Conservation (phyloP, 495 filamentous ascomycete species). For the Daldinia bambusicola region DNA sequence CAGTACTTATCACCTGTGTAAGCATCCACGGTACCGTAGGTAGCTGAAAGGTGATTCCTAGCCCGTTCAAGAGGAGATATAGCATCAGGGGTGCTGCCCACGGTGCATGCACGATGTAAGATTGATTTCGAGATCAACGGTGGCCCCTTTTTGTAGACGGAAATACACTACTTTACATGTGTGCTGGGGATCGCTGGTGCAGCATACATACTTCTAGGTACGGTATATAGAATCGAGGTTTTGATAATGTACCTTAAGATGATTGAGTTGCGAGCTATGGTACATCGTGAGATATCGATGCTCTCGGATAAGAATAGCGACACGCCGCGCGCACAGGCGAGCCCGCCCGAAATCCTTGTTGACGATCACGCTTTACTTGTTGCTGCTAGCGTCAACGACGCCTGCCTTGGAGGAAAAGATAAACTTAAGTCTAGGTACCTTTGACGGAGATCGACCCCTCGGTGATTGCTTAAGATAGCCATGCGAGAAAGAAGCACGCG, state of each 20-base stretch:
- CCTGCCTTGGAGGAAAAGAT: slow-evolving; percentile 11
- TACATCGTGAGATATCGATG: slow-evolving; percentile 8
- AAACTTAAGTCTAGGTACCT: slow-evolving; percentile 28
- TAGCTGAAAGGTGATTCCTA: slow-evolving; percentile 33
- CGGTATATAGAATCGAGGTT: slow-evolving; percentile 5
- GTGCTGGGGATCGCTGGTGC: slow-evolving; percentile 30
- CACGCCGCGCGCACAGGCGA: slow-evolving; percentile 1
- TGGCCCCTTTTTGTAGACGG: slow-evolving; percentile 37
- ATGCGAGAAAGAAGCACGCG: slow-evolving; percentile 33
- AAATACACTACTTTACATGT: slow-evolving; percentile 18
- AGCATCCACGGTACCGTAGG: slow-evolving; percentile 20
- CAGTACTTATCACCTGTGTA: slow-evolving; percentile 32
- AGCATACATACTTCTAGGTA: slow-evolving; percentile 25
- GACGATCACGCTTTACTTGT: slow-evolving; percentile 25
- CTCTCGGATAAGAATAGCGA: slow-evolving; percentile 30
- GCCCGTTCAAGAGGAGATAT: slow-evolving; percentile 37
- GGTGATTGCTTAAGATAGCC: slow-evolving; percentile 28
- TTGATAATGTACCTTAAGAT: not conserved
- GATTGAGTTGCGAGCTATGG: not conserved
- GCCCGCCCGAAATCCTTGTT: slow-evolving; percentile 25
- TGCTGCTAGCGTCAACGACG: not conserved
- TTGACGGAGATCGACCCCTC: slow-evolving; percentile 30
- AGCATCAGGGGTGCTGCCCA: slow-evolving; percentile 41
- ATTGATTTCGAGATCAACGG: slow-evolving; percentile 49
- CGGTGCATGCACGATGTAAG: slow-evolving; percentile 53